A percentile compares a stretch with the other conserved stretches of the same genome.
Evolutionary conservation across 139 green algal genomes (phyloP).

Genomic region (Closterium sp.): DNA sequence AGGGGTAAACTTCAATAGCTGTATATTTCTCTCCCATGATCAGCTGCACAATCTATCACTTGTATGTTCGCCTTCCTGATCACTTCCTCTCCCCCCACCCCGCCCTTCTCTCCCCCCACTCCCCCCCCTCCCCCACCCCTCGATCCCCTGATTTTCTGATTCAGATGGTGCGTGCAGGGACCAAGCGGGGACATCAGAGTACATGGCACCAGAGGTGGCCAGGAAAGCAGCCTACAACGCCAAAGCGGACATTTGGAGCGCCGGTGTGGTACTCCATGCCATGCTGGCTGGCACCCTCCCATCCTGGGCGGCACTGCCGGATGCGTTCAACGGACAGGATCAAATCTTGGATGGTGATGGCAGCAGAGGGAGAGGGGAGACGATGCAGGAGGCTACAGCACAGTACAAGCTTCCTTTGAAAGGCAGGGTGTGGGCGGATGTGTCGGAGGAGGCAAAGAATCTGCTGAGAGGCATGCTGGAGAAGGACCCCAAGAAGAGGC

Average conservation of each 20-base stretch:
- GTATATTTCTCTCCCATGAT: neutral
- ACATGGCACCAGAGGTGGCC: neutral
- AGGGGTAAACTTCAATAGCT: neutral
- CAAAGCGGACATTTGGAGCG: neutral
- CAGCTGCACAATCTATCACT: no score
- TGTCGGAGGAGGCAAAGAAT: neutral
- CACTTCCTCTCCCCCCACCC: neutral
- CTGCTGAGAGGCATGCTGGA: neutral
- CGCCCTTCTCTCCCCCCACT: no score
- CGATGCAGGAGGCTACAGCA: neutral
- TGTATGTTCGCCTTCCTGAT: no score
- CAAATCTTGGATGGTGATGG: neutral
- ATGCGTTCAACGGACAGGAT: neutral
- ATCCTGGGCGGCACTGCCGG: neutral
- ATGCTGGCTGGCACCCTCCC: neutral
- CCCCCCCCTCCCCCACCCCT: neutral
- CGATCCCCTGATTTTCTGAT: neutral
- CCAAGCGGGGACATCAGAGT: neutral
- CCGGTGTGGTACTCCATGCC: neutral
- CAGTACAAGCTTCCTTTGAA: neutral
- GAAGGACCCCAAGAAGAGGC: neutral
- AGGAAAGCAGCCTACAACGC: neutral
- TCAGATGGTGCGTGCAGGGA: neutral
- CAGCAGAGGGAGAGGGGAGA: neutral
- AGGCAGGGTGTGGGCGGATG: neutral